Base-by-base conservation (phyloP, 2,329 filamentous ascomycete genomes). In the Aspergillus sp. region DNA sequence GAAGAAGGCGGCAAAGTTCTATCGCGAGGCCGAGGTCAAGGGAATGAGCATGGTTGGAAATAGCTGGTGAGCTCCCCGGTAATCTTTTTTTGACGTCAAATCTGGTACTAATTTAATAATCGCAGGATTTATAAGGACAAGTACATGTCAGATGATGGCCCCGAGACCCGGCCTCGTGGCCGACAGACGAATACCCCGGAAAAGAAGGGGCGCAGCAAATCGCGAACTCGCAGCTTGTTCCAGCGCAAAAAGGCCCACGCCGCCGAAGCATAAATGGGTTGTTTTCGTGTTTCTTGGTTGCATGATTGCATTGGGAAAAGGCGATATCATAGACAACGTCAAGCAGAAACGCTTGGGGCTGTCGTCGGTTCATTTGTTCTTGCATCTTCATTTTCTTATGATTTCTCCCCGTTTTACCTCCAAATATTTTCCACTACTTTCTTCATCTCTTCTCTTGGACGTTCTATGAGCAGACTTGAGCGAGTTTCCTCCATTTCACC, bases 31-130 rank as follows among this genome's bases (percentile, higher is more conserved):
- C 5, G 95, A 96, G 73, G 87, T 89, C 22, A 95, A 95, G 76
- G 95, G 95, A 6, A 93, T 97, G 81, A 96, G 87, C 75, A 98
- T 98, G 92, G 89, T 96, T 56, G 95, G 95, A 55, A 98, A 98
- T 73, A 97, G 92, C 80, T 99, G 95, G 93, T 96, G 81, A 71
- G 90, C 84, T 56, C 11, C 12, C 11, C 11, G 7, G 24, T 20
- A 39, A 20, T 17, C 4, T 44, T n/a, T 13, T 4, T 9, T 30
- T 24, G 22, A 24, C n/a, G 13, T 43, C 20, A 2, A 15, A 41
- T 32, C 17, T 34, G 45, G 49, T 47, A 34, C 45, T 45, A 3
- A 49, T n/a, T 30, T 26, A 18, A 22, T 42, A 13, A 18, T 13
- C 24, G 20, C 53, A 96, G 92, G 93, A 98, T 98, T 66, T 93